Evolutionary conservation across 306 rosid genomes (phyloP).

Genomic region (Carpinus viminea): DNA sequence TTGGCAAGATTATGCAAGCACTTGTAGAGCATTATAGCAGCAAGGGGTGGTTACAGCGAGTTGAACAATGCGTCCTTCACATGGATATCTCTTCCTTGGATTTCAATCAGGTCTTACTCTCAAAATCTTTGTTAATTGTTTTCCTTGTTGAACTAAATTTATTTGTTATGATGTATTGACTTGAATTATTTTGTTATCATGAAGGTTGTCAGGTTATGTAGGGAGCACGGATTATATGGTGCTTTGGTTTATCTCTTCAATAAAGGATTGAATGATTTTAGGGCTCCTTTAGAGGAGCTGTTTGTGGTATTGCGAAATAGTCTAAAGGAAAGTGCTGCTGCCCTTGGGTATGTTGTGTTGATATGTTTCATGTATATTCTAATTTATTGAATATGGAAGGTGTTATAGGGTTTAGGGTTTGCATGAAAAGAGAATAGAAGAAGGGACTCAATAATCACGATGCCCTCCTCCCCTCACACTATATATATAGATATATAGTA

Average conservation of each 20-base stretch:
- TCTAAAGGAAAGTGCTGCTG: conserved; percentile 58
- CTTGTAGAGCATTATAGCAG: conserved; percentile 90
- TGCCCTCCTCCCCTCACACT: too few relatives aligned
- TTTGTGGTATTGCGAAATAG: conserved; percentile 70
- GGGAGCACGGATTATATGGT: conserved; percentile 91
- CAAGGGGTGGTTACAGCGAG: conserved; percentile 90
- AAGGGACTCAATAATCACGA: too few relatives aligned
- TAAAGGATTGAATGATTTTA: conserved; percentile 91
- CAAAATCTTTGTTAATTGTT: conserved; percentile 22
- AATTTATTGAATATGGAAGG: not conserved
- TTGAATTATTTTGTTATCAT: conserved; percentile 25
- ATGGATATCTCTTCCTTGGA: conserved; percentile 99
- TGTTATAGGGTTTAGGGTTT: too few relatives aligned
- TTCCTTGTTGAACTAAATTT: conserved; percentile 22
- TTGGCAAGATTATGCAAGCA: conserved; percentile 89
- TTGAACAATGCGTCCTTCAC: conserved; percentile 98
- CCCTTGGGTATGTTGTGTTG: conserved; percentile 67
- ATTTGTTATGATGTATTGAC: conserved; percentile 24
- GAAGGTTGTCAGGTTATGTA: conserved; percentile 86
- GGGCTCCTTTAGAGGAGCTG: conserved; percentile 93
- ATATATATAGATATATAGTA: too few relatives aligned
- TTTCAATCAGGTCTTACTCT: conserved; percentile 83
- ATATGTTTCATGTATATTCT: not conserved
- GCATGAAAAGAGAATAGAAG: too few relatives aligned
- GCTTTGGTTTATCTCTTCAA: conserved; percentile 91